Evolutionary conservation across 2,329 filamentous ascomycete genomes (phyloP), one percentile per base, ranked within the genome.

Genomic region (Fusarium nodosum): DNA sequence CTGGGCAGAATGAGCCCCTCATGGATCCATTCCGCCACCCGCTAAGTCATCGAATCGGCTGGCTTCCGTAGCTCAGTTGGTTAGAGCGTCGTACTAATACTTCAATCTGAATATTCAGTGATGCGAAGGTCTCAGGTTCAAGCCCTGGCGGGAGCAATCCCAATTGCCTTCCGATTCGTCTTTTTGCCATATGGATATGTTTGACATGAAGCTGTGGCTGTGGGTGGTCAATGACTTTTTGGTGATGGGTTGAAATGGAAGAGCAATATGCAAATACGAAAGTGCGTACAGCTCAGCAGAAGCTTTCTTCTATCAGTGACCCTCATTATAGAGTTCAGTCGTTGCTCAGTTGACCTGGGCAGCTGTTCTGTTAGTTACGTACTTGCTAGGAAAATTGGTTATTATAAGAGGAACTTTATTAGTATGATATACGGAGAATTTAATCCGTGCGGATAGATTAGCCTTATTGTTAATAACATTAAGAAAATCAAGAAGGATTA

Each of bases 121-220:
- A 61, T 62, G 59, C 59, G 59, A 62, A 62, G 59, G 59, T 60
- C 59, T 62, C 59, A 53, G 59, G 59, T 60, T 62, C 59, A 62
- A 62, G 59, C 59, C 55, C 59, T 60, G 59, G 59, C 59, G 59
- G 59, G 59, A 60, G 59, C 41, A 44, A 44, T 44, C 41, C 41
- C 41, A 44, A 44, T 28, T 51, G 48, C 48, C 50, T 31, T 44
- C 50, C 20, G 30, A 12, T 39, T 53, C 45, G 30, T 33, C 28
- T 39, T 41, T 39, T 31, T 57, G 54, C 30, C 15, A 4, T 28
- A 18, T 18, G 4, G 5, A 8, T 9, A 11, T 1, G 24, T 11
- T 18, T 18, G 20, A 16, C 22, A 5, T 24, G 4, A 10, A 48
- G 18, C 4, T 26, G 47, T 26, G 24, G 10, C 4, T 18, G 9